A percentile compares a stretch with the other conserved stretches of the same genome.
These are phyloP conservation scores for Tetrahymena malaccensis DNA, from an alignment of 73 alveolate species.

Conservation along the genomic window DNA sequence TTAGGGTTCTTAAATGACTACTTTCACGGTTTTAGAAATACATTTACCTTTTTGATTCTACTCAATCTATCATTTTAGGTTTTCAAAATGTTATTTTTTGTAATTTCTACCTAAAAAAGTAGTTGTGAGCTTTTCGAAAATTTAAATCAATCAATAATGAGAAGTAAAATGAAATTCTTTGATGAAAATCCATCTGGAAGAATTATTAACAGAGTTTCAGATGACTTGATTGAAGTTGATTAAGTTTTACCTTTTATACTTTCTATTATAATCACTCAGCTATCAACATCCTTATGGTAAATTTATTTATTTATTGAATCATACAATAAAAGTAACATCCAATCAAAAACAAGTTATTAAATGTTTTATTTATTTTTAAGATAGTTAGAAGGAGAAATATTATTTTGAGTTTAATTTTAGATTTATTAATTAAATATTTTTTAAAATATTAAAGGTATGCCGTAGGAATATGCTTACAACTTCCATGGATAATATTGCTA, in stretches of 20 bases:
- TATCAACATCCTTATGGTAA: background rate
- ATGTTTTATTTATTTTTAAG: no score
- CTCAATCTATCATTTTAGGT: background rate
- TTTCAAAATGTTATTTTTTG: background rate
- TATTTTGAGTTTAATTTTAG: no score
- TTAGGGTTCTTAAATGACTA: background rate
- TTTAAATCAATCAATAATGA: background rate
- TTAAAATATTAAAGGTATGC: background rate
- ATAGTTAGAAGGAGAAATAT: no score
- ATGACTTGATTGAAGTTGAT: conserved; percentile 10
- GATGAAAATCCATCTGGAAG: conserved; percentile 34
- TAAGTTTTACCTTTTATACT: conserved; percentile 16
- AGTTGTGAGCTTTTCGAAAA: background rate
- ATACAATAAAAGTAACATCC: background rate
- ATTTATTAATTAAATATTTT: no score
- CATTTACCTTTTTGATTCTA: background rate
- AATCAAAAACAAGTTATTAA: no score
- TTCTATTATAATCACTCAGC: background rate
- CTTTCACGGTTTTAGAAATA: background rate
- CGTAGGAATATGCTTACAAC: background rate
- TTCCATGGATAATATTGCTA: conserved; percentile 19
- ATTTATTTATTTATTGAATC: background rate
- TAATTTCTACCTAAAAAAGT: background rate
- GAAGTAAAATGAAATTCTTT: conserved; percentile 26
- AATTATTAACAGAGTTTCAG: conserved; percentile 26